Percentiles rank a stretch among this genome's conserved stretches.
Evolutionary conservation across 805 yeast species (phyloP).

Genomic region (Barnettozyma californica): DNA sequence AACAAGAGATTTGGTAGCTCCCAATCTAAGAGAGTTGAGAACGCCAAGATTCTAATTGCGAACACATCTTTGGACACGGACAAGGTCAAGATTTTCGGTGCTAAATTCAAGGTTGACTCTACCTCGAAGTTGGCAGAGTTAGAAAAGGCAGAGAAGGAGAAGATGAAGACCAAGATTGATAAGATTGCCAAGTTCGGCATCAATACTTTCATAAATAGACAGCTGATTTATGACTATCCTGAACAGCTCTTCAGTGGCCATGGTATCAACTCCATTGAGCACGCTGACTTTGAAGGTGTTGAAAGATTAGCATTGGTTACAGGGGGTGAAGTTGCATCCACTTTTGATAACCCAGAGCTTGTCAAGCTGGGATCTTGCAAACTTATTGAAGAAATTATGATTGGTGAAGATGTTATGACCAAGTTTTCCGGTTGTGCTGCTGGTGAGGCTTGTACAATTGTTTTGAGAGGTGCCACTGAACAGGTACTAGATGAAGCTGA

Average conservation of each 20-base stretch:
- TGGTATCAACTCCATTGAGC: constrained; percentile 88
- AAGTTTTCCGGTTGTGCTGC: constrained; percentile 94
- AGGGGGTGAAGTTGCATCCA: constrained; percentile 97
- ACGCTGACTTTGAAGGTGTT: constrained; percentile 97
- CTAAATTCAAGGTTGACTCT: constrained; percentile 93
- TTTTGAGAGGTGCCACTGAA: constrained; percentile 95
- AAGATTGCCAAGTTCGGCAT: constrained; percentile 84
- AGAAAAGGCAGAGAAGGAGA: constrained; percentile 89
- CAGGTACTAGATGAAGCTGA: constrained; percentile 96
- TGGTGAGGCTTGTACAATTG: constrained; percentile 94
- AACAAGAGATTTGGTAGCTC: constrained; percentile 90
- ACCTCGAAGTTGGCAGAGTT: constrained; percentile 89
- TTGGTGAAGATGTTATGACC: constrained; percentile 88
- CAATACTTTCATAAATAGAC: constrained; percentile 91
- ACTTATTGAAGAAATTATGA: constrained; percentile 80
- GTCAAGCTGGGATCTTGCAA: constrained; percentile 89
- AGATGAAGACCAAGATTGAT: constrained; percentile 86
- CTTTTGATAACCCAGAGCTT: constrained; percentile 86
- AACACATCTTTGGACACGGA: constrained; percentile 97
- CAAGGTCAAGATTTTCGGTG: constrained; percentile 95
- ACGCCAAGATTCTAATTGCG: constrained; percentile 86
- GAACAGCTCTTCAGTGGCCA: constrained; percentile 90
- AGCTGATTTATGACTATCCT: constrained; percentile 95
- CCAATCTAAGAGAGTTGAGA: constrained; percentile 80
- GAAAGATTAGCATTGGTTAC: constrained; percentile 95